Percentiles rank a stretch among this genome's conserved stretches.
Evolutionary conservation across 2,329 filamentous ascomycete genomes (phyloP).

Genomic region (Rhinocladiella similis): DNA sequence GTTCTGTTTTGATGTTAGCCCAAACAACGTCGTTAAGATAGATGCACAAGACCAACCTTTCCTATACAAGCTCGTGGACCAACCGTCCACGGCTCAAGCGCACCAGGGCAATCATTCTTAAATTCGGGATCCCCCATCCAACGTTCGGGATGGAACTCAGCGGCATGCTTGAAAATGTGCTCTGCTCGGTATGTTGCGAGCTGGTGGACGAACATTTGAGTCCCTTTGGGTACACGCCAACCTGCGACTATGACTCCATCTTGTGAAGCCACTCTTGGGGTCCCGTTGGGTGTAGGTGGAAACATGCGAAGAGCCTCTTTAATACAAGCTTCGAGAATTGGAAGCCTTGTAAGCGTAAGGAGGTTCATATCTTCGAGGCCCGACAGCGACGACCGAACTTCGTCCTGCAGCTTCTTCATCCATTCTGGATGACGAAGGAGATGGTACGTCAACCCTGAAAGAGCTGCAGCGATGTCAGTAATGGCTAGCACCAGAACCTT

Average conservation of each 20-base stretch:
- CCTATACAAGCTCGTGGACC: slow-evolving; percentile 6
- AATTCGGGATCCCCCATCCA: neutral
- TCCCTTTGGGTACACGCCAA: slow-evolving; percentile 28
- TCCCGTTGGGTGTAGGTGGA: slow-evolving; percentile 34
- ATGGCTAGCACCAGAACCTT: too few species aligned
- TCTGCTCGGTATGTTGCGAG: slow-evolving; percentile 2
- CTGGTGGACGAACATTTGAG: neutral
- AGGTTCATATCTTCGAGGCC: slow-evolving; percentile 40
- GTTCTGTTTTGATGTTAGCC: neutral
- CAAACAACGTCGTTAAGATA: neutral
- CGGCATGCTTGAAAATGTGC: slow-evolving; percentile 2
- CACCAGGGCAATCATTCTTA: neutral
- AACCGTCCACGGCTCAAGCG: neutral
- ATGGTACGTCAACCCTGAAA: slow-evolving; percentile 38
- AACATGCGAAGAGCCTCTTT: slow-evolving; percentile 36
- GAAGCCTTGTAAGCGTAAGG: neutral
- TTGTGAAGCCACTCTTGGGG: slow-evolving; percentile 32
- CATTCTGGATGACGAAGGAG: slow-evolving; percentile 41
- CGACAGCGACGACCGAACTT: slow-evolving; percentile 26
- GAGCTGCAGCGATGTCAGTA: too few species aligned
- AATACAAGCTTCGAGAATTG: slow-evolving; percentile 29
- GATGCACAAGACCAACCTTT: too few species aligned
- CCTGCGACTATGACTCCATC: neutral
- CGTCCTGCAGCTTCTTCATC: slow-evolving; percentile 40
- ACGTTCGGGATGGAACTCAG: slow-evolving; percentile 5